phyloP scores from a whole-genome alignment of 2,329 filamentous ascomycete genomes.

The Fusarium aywerte region DNA sequence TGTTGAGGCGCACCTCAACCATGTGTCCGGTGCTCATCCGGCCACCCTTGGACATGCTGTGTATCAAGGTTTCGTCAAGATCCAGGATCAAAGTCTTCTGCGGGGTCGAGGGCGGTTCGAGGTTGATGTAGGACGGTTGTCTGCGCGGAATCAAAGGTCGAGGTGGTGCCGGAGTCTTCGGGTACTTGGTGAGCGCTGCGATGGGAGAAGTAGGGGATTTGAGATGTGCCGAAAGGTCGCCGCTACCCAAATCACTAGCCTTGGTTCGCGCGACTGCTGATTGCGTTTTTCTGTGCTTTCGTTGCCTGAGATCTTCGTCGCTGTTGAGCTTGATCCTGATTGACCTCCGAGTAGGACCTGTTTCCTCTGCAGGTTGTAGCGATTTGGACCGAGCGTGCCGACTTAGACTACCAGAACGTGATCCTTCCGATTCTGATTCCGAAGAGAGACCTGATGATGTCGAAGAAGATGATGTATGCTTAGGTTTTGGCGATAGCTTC shows the following conservation, averaged over 20 bases:
- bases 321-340: conserved; percentile 92
- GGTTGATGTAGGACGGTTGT: conserved; percentile 85
- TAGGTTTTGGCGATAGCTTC: conserved; percentile 44
- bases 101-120: conserved; percentile 66
- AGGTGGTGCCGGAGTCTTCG: conserved; percentile 87
- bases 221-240: conserved; percentile 78
- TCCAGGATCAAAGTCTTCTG: conserved; percentile 96
- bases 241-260: conserved; percentile 52
- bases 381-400: conserved; percentile 74
- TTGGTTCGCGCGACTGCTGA: conserved; percentile 59
- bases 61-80: conserved; percentile 96
- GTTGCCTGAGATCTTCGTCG: conserved; percentile 78
- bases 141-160: conserved; percentile 88
- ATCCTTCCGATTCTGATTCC: conserved; percentile 74
- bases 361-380: conserved; percentile 68
- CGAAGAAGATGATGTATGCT: conserved; percentile 50
- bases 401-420: conserved; percentile 45
- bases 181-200: conserved; percentile 84
- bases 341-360: conserved; percentile 74
- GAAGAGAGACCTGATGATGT: conserved; percentile 74
- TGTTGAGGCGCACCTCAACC: conserved; percentile 94
- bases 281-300: conserved; percentile 74
- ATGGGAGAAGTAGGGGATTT: conserved; percentile 93
- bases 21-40: conserved; percentile 97
- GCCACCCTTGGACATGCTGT: conserved; percentile 96